A percentile compares a stretch with the other conserved stretches of the same genome.
phyloP scores from a whole-genome alignment of 345 rosid species.

The Eucalyptus albens region DNA sequence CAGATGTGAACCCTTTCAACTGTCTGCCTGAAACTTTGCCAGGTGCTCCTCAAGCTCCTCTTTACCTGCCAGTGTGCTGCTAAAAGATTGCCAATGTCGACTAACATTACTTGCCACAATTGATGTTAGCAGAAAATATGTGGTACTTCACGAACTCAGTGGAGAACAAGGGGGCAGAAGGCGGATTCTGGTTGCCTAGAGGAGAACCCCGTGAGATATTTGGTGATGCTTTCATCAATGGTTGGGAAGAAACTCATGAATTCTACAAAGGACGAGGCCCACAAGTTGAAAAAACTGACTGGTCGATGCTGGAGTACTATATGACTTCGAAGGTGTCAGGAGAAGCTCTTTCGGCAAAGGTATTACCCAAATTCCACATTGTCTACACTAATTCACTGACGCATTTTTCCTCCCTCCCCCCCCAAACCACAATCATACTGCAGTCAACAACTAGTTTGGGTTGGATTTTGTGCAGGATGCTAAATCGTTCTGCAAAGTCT shows the following conservation, averaged over 20 bases:
- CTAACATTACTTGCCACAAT: background rate
- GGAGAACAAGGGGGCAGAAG: background rate
- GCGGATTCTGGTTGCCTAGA: constrained; percentile 10
- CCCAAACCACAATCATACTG: background rate
- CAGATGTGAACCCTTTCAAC: background rate
- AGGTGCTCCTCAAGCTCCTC: background rate
- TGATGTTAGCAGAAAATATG: background rate
- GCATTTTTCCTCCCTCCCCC: background rate
- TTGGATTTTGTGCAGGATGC: constrained; percentile 9
- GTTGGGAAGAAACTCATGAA: constrained; percentile 13
- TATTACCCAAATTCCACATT: background rate
- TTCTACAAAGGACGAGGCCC: constrained; percentile 5
- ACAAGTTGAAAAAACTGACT: background rate
- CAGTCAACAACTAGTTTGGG: constrained; percentile 4
- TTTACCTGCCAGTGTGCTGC: background rate
- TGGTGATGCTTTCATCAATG: background rate
- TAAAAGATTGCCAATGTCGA: background rate
- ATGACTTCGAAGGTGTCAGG: background rate
- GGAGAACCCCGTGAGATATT: constrained; percentile 2
- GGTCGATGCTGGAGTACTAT: constrained; percentile 16
- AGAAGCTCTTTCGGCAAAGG: constrained; percentile 2
- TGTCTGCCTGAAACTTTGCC: constrained; percentile 5
- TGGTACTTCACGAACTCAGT: constrained; percentile 8
- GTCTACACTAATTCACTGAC: background rate
- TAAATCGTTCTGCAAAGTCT: constrained; percentile 7